Base-by-base conservation (phyloP, 257 asterid species). In the Solanum bulbocastanum region DNA sequence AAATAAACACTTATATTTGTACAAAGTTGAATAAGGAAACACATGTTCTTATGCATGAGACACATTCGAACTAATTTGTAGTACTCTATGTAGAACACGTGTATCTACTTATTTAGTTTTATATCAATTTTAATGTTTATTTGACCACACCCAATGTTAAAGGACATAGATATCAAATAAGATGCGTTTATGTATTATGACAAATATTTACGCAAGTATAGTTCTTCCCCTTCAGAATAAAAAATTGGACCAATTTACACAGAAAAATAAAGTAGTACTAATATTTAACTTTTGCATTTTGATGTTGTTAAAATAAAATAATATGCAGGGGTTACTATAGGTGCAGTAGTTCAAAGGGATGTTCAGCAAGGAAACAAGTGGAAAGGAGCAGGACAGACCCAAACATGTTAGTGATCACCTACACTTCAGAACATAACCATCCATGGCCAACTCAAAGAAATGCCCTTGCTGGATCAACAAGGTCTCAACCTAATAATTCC, bases 381-480 rank as follows among this genome's bases (percentile, higher is more conserved):
- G 99, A 97, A 73, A 91, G 99, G 73, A 97, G 98, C 96, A 92
- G 99, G 81, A 93, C 96, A 49, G 98, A 97, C 89, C 99, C 99
- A 35, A 97, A 94, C 32, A 96, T 96, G 98, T 90, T 97, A 83
- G 96, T 97, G 3, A 94, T 97, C 88, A 97, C 99, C 74, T 96
- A 97, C 93, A 95, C 99, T 33, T 93, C 98, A 49, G 98, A 96
- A 92, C 99, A 97, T 52, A 97, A 97, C 88, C 99, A 97, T 74
- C 98, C 99, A 2, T 96, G 99, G 99, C 99, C 99, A 4, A 96
- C 98, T 1, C 99, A 97, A 60, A 82, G 98, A 87, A 97, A 97
- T 87, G 98, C 98, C 79, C 96, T 97, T 1, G 98, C 98, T 10
- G 98, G 99, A 42, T 97, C 98, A 73, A 93, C 99, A 0, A 79